Evolutionary conservation across 371 early-diverging fungal species (phyloP), one percentile per base, ranked within the genome.

Genomic region (Zopfochytrium polystomum): DNA sequence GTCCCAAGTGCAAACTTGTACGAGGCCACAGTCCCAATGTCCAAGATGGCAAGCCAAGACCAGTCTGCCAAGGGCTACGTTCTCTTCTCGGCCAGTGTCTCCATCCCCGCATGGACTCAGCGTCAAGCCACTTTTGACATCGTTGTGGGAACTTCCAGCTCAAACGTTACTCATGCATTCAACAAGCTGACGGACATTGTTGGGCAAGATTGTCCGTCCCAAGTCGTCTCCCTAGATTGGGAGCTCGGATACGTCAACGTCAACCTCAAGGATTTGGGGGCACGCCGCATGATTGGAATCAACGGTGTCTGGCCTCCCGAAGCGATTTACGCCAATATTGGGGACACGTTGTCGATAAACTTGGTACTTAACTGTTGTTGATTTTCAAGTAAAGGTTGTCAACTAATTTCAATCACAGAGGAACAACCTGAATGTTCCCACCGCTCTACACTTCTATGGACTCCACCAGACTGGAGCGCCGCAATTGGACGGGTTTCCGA

Each of bases 341-440:
- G 52, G 31, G 52, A 52, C 30, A 52, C 52, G 23, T 11, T 52
- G 27, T 15, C 20, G 52, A 52, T 52, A 5, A 22, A 31, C 15
- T 6, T 52, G 52, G 52, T 31, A 52, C 22, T 42, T 42, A 11
- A 11, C 42, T 42, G 13, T n/a, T n/a, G n/a, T 42, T 42, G 11
- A 11, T 11, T 42, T 42, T 11, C 11, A 13, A 13, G 11, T 11
- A 42, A 42, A 42, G 11, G n/a, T 42, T 42, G 11, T 42, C n/a
- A 42, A 11, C 18, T 22, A 11, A 7, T 7, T 26, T 48, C 22
- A 9, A 11, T 22, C n/a, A 11, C 22, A 48, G 48, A 48, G 11
- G n/a, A 48, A 52, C 30, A 22, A 52, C 13, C 31, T 52, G 52
- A 31, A 52, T 52, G 52, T 52, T 20, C 52, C 52, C 13, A 52